Evolutionary conservation across 2,329 filamentous ascomycete genomes (phyloP), one percentile per base, ranked within the genome.

Genomic region (Pestalotiopsis sp.): DNA sequence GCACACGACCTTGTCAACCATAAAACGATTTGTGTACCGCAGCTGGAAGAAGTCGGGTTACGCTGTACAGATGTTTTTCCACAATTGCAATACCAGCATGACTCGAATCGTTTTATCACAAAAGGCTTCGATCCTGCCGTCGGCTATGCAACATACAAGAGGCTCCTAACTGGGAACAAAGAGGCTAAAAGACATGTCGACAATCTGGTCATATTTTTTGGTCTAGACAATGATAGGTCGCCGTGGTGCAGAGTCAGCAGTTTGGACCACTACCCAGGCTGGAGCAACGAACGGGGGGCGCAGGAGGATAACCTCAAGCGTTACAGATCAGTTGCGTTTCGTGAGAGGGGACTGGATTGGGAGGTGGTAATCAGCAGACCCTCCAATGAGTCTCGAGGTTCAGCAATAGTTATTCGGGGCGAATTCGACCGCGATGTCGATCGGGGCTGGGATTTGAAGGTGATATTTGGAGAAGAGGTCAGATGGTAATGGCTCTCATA

Each of bases 81-180:
- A 52, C 45, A 1, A n/a, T 52, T 52, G 45, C 45, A 52, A n/a
- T 9, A 3, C 17, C 14, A 52, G 45, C 3, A n/a, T 9, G 17
- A 2, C 4, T 52, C 45, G 45, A n/a, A n/a, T 3, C 1, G 17
- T n/a, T 52, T 52, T n/a, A 20, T 52, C 14, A 52, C 45, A n/a
- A 1, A 9, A 6, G 45, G 45, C 17, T 52, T 7, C 45, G 7
- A 9, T n/a, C 3, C 17, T 23, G 6, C 45, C 45, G n/a, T 52
- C 6, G 45, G 45, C 17, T 52, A 23, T 52, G n/a, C 45, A 52
- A 52, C 45, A 17, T 52, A 52, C 9, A 1, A 9, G 31, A 9
- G 31, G 1, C 45, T 0, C 17, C 45, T n/a, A 7, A 0, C 14
- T 2, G 45, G 3, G 0, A 52, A 7, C 17, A 1, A 0, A 5